Evolutionary conservation across 495 filamentous ascomycete genomes (phyloP).

Genomic region (Aspergillus haitiensis): DNA sequence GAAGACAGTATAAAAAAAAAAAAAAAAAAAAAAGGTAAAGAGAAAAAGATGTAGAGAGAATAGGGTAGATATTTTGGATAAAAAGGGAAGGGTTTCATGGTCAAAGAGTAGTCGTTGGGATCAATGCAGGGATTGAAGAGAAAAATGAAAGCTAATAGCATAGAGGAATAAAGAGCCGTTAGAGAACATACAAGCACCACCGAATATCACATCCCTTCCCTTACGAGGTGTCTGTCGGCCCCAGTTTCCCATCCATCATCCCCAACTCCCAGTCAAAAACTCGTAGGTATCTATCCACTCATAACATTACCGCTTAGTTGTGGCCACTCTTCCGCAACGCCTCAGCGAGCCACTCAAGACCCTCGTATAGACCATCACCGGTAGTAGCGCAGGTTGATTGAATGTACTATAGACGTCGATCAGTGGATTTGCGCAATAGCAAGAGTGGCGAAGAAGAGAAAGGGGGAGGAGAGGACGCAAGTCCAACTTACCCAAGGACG

Average conservation of each 20-base stretch:
- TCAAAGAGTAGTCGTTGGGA: slow-evolving; percentile 31
- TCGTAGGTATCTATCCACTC: slow-evolving; percentile 45
- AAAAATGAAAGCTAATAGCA: slow-evolving; percentile 50
- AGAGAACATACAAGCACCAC: slow-evolving; percentile 44
- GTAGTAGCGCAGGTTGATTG: slow-evolving; percentile 99
- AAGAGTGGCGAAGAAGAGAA: slow-evolving; percentile 17
- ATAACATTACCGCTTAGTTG: slow-evolving; percentile 59
- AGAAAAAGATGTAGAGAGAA: slow-evolving; percentile 8
- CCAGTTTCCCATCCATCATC: slow-evolving; percentile 43
- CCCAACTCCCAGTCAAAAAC: slow-evolving; percentile 45
- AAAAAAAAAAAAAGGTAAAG: slow-evolving; percentile 11
- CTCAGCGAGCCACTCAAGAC: slow-evolving; percentile 98
- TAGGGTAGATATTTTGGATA: slow-evolving; percentile 9
- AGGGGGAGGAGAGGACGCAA: background rate
- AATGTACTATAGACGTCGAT: slow-evolving; percentile 73
- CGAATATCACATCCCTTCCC: slow-evolving; percentile 34
- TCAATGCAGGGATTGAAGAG: slow-evolving; percentile 42
- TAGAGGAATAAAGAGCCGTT: slow-evolving; percentile 44
- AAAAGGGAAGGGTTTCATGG: slow-evolving; percentile 30
- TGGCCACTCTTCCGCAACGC: slow-evolving; percentile 89
- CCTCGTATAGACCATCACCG: slow-evolving; percentile 99
- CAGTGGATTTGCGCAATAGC: background rate
- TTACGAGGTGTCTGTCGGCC: slow-evolving; percentile 34
- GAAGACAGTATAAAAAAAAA: slow-evolving; percentile 11
- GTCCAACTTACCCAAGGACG: slow-evolving; percentile 86